These are phyloP conservation scores for Fusarium metavorans DNA, from an alignment of 2,329 filamentous ascomycete genomes.

Conservation along the genomic window DNA sequence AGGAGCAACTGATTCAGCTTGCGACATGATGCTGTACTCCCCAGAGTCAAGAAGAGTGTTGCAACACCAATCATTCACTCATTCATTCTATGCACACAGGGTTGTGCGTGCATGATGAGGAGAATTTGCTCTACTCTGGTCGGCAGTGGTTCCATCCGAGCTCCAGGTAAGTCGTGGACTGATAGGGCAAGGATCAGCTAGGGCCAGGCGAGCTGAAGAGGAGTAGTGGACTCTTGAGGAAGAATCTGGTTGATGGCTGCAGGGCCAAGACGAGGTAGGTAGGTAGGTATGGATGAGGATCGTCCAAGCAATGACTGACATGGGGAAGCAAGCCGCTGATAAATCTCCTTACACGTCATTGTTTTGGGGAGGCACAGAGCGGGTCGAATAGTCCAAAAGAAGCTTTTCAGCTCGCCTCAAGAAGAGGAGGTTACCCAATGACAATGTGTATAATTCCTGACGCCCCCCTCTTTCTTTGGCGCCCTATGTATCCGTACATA, in stretches of 20 bases:
- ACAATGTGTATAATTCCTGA: not conserved
- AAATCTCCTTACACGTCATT: conserved; percentile 28
- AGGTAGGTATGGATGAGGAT: conserved; percentile 1
- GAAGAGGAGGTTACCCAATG: not conserved
- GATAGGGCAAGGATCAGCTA: conserved; percentile 21
- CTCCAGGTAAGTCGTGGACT: conserved; percentile 4
- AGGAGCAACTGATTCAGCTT: conserved; percentile 2
- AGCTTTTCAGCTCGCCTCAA: conserved; percentile 33
- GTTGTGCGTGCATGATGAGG: not conserved
- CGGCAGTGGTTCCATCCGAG: conserved; percentile 13
- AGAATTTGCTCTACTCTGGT: not conserved
- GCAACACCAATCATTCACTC: not conserved
- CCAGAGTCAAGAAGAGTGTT: not conserved
- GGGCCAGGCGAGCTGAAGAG: conserved; percentile 19
- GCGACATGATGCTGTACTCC: conserved; percentile 1
- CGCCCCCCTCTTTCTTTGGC: not conserved
- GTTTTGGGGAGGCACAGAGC: conserved; percentile 3
- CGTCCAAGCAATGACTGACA: not conserved
- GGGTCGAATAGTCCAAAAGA: conserved; percentile 18
- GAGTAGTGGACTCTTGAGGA: not conserved
- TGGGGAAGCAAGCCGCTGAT: not conserved
- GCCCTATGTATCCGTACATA: too few species aligned
- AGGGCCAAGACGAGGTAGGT: not conserved
- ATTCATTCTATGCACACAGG: not conserved
- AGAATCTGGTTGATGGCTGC: not conserved